Evolutionary conservation across 768 basidiomycete genomes (phyloP).

Genomic region (Mycena kentingensis): DNA sequence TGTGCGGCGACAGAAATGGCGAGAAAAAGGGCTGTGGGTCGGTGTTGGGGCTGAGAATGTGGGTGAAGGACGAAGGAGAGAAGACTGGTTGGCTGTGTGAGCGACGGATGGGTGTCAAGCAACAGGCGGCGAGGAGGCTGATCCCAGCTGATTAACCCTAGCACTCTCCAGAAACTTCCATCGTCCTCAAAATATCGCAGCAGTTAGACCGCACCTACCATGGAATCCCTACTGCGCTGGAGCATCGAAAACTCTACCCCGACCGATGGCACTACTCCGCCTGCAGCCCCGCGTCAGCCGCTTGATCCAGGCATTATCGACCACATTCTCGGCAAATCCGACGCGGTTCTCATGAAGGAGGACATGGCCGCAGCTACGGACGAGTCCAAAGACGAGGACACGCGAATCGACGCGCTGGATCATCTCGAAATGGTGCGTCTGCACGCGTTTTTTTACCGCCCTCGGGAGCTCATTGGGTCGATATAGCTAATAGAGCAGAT

Average conservation of each 20-base stretch:
- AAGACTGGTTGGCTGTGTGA: too few relatives aligned
- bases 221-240: slow-evolving; percentile 85
- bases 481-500: slow-evolving; percentile 80
- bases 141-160: too few relatives aligned
- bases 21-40: too few relatives aligned
- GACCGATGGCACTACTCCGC: slow-evolving; percentile 29
- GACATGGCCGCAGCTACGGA: slow-evolving; percentile 68
- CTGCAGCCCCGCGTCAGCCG: slow-evolving; percentile 44
- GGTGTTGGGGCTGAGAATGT: too few relatives aligned
- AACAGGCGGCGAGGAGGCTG: too few relatives aligned
- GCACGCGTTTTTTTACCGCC: not conserved
- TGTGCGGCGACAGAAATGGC: too few relatives aligned
- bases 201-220: too few relatives aligned
- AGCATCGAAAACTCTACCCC: slow-evolving; percentile 68
- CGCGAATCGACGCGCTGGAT: slow-evolving; percentile 71
- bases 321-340: slow-evolving; percentile 80
- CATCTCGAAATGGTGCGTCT: slow-evolving; percentile 80
- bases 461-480: not conserved
- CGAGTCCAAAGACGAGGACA: slow-evolving; percentile 51
- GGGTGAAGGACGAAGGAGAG: too few relatives aligned
- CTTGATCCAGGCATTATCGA: slow-evolving; percentile 87
- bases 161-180: too few relatives aligned
- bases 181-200: too few relatives aligned
- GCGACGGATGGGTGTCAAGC: too few relatives aligned
- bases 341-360: slow-evolving; percentile 83